phyloP scores from a whole-genome alignment of 176 grass and related monocot species.

The Oryza rufipogon region DNA sequence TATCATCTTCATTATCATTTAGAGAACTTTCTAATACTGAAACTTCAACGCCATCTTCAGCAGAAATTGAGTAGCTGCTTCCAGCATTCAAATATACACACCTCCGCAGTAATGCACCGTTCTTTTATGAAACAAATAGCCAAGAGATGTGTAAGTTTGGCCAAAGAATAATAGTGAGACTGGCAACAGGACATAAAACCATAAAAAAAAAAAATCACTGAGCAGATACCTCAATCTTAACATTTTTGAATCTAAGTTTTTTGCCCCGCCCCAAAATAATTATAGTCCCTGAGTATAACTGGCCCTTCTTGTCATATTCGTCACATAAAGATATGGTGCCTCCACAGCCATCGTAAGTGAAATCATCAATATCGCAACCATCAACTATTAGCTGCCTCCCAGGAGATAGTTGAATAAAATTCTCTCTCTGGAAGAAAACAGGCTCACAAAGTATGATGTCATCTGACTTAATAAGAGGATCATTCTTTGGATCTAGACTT shows the following conservation, averaged over 20 bases:
- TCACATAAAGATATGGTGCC: constrained; percentile 87
- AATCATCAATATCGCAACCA: constrained; percentile 76
- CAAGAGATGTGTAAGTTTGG: constrained; percentile 26
- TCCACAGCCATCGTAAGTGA: constrained; percentile 91
- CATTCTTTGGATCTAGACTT: constrained; percentile 77
- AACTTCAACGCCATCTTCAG: constrained; percentile 88
- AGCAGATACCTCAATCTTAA: constrained; percentile 94
- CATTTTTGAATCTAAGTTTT: constrained; percentile 88
- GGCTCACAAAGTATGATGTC: constrained; percentile 79
- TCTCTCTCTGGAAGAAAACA: constrained; percentile 75
- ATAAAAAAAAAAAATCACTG: neutral
- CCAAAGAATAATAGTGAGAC: neutral
- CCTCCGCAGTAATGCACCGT: constrained; percentile 75
- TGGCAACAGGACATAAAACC: constrained; percentile 17
- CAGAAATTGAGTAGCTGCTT: constrained; percentile 84
- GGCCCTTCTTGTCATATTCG: constrained; percentile 76
- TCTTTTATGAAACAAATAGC: constrained; percentile 53
- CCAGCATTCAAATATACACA: constrained; percentile 88
- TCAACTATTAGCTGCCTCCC: constrained; percentile 94
- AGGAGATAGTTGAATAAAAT: constrained; percentile 78
- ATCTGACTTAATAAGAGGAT: constrained; percentile 76
- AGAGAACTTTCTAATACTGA: constrained; percentile 71
- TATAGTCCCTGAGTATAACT: constrained; percentile 67
- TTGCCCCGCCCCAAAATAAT: constrained; percentile 84
- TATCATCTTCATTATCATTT: constrained; percentile 51